These are phyloP conservation scores for Saccharomycopsis sp. DNA, from an alignment of 805 yeast genomes.

Conservation along the genomic window DNA sequence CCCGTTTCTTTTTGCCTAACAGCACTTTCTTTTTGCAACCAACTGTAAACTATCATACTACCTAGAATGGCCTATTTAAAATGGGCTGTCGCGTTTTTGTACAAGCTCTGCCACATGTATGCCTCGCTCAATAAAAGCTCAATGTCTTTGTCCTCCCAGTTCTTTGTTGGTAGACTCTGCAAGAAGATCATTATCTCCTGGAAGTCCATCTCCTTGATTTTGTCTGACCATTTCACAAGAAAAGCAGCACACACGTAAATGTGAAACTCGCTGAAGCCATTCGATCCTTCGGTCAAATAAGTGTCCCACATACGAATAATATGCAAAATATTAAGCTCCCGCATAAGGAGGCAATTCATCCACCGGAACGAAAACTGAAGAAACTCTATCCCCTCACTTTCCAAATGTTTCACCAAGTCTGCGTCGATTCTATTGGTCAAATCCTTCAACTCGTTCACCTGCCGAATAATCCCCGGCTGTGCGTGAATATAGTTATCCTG, in stretches of 20 bases:
- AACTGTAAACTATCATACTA: no score
- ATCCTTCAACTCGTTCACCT: conserved; percentile 73
- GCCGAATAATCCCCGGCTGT: conserved; percentile 94
- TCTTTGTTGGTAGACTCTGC: conserved; percentile 81
- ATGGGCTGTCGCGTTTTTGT: conserved; percentile 86
- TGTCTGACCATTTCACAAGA: conserved; percentile 77
- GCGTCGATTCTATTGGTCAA: conserved; percentile 76
- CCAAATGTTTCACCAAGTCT: conserved; percentile 66
- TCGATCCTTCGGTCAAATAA: conserved; percentile 59
- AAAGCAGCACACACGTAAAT: conserved; percentile 98
- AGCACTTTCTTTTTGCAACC: not conserved
- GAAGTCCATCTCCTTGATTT: conserved; percentile 78
- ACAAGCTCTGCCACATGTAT: conserved; percentile 90
- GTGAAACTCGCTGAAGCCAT: conserved; percentile 86
- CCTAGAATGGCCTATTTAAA: conserved; percentile 35
- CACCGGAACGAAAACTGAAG: conserved; percentile 94
- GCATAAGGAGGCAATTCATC: conserved; percentile 97
- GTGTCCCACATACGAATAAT: conserved; percentile 98
- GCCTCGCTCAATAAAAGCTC: conserved; percentile 93
- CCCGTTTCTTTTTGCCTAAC: not conserved
- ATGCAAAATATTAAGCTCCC: conserved; percentile 73
- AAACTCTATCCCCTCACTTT: conserved; percentile 81
- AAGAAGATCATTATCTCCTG: conserved; percentile 89
- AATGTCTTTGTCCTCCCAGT: conserved; percentile 84
- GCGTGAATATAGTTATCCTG: conserved; percentile 97